These are phyloP conservation scores for Amaranthus palmeri DNA, from an alignment of 148 eudicot genomes.

Conservation along the genomic window DNA sequence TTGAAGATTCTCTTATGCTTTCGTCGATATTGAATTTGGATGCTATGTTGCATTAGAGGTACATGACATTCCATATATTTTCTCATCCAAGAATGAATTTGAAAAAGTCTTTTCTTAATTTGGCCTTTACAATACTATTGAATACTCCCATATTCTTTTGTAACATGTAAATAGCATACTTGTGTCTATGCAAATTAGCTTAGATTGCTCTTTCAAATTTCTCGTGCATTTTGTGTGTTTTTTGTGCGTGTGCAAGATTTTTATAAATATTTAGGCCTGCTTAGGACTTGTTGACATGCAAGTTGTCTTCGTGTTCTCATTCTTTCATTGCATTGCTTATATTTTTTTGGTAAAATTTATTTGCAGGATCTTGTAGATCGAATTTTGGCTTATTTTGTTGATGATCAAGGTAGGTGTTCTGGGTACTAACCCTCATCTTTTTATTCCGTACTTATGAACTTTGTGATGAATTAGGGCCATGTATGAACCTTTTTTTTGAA, in stretches of 20 bases:
- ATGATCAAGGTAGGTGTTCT: conserved; percentile 71
- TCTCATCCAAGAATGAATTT: not conserved
- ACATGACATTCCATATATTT: not conserved
- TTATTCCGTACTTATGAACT: not conserved
- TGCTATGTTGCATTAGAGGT: not conserved
- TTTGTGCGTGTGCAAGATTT: not conserved
- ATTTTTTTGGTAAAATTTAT: not conserved
- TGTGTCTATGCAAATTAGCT: not conserved
- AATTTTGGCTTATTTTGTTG: conserved; percentile 59
- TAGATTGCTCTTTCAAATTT: not conserved
- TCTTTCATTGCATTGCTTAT: not conserved
- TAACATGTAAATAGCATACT: not conserved
- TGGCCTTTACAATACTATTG: not conserved
- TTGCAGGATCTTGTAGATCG: conserved; percentile 90
- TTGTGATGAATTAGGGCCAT: not conserved
- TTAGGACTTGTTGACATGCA: not conserved
- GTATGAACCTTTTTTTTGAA: not conserved
- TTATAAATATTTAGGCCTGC: not conserved
- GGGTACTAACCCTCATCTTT: not conserved
- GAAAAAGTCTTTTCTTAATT: no score
- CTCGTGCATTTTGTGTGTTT: not conserved
- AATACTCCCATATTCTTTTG: not conserved
- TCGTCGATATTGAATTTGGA: no score
- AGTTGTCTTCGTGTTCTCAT: not conserved
- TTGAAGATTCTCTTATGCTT: not conserved